These are phyloP conservation scores for Globisporangium polare DNA, from an alignment of 352 stramenopile genomes.

Conservation along the genomic window DNA sequence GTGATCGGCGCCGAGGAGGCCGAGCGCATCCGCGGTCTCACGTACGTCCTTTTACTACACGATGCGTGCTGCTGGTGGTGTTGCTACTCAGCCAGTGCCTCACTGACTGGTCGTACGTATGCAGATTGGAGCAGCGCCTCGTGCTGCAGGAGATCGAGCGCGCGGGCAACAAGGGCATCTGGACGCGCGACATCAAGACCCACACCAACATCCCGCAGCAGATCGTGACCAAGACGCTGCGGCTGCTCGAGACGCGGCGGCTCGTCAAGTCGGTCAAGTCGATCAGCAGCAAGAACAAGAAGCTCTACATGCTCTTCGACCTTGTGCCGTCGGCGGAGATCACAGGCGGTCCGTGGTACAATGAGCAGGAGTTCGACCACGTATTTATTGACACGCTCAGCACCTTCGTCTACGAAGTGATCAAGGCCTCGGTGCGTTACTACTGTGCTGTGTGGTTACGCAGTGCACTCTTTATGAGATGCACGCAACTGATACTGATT, in stretches of 20 bases:
- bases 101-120: not conserved
- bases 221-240: slow-evolving; percentile 98
- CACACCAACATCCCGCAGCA: slow-evolving; percentile 96
- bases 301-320: slow-evolving; percentile 98
- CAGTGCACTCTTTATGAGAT: not conserved
- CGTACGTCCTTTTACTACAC: slow-evolving; percentile 41
- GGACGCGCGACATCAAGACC: slow-evolving; percentile 98
- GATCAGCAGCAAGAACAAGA: slow-evolving; percentile 99
- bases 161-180: slow-evolving; percentile 97
- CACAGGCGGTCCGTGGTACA: slow-evolving; percentile 99
- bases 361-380: slow-evolving; percentile 98
- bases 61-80: not conserved
- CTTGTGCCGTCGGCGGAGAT: slow-evolving; percentile 96
- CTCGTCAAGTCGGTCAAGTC: slow-evolving; percentile 99
- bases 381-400: slow-evolving; percentile 98
- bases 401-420: slow-evolving; percentile 92
- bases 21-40: slow-evolving; percentile 80
- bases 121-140: slow-evolving; percentile 76
- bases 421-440: slow-evolving; percentile 62
- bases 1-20: slow-evolving; percentile 81
- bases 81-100: not conserved
- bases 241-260: slow-evolving; percentile 93
- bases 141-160: slow-evolving; percentile 95
- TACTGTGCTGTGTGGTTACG: not conserved
- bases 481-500: not conserved